These are phyloP conservation scores for Dianthus caryophyllus DNA, from an alignment of 148 eudicot genomes.

Conservation along the genomic window DNA sequence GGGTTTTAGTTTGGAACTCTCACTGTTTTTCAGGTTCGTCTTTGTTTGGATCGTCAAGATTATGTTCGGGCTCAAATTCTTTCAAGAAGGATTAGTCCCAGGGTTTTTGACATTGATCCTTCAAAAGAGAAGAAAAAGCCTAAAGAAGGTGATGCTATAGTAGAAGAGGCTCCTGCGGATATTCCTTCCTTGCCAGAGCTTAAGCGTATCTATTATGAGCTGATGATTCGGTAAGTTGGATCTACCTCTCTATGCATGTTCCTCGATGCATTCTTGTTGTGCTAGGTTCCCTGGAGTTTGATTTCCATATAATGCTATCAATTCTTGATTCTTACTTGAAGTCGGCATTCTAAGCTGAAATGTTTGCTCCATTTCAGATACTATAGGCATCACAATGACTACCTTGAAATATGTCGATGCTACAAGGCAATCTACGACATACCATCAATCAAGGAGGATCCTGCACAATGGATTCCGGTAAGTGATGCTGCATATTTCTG, in stretches of 20 bases:
- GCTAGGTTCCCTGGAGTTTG: neutral
- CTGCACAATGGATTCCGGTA: constrained; percentile 73
- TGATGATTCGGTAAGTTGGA: constrained; percentile 61
- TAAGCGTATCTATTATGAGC: constrained; percentile 67
- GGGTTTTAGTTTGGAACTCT: neutral
- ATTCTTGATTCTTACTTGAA: neutral
- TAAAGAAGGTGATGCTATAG: constrained; percentile 73
- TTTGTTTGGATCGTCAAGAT: constrained; percentile 82
- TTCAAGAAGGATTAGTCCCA: constrained; percentile 81
- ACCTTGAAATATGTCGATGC: constrained; percentile 84
- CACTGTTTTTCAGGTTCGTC: constrained; percentile 51
- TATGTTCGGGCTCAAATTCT: constrained; percentile 92
- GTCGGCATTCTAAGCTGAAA: neutral
- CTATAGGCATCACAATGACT: constrained; percentile 61
- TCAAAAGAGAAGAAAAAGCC: constrained; percentile 81
- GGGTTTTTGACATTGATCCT: constrained; percentile 77
- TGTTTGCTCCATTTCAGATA: constrained; percentile 35
- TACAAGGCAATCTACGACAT: constrained; percentile 87
- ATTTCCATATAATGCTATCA: neutral
- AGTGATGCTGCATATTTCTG: neutral
- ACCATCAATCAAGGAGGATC: constrained; percentile 63
- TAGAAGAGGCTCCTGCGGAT: constrained; percentile 81
- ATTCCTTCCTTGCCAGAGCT: constrained; percentile 67
- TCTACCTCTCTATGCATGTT: neutral
- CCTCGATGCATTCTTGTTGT: neutral